These are phyloP conservation scores for Lachnellula cervina DNA, from an alignment of 2,329 filamentous ascomycete species.

Conservation along the genomic window DNA sequence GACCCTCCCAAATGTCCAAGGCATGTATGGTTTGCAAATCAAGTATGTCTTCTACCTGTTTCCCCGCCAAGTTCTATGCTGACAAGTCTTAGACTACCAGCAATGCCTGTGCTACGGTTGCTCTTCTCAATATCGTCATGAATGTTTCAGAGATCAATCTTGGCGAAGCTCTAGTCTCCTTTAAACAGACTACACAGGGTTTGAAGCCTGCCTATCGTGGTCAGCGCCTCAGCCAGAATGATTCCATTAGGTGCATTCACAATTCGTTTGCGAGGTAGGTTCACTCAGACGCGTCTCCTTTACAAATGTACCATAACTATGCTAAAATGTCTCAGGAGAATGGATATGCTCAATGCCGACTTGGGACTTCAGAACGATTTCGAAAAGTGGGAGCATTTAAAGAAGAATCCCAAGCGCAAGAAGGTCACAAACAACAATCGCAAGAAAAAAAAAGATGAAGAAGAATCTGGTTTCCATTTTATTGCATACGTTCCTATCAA, in stretches of 20 bases:
- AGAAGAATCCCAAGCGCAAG: conserved; percentile 32
- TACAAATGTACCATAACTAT: background rate
- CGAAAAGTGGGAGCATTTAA: conserved; percentile 21
- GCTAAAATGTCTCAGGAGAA: conserved; percentile 46
- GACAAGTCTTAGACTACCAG: conserved; percentile 55
- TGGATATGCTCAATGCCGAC: conserved; percentile 71
- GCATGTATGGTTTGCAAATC: conserved; percentile 89
- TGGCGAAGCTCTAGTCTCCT: conserved; percentile 63
- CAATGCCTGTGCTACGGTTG: conserved; percentile 89
- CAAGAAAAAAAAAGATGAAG: conserved; percentile 40
- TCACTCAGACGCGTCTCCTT: background rate
- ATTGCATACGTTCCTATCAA: conserved; percentile 78
- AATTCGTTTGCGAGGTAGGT: conserved; percentile 76
- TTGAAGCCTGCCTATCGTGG: conserved; percentile 72
- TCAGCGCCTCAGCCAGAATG: conserved; percentile 66
- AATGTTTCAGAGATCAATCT: conserved; percentile 65
- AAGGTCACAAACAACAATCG: conserved; percentile 35
- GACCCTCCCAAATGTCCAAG: conserved; percentile 52
- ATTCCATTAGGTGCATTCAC: conserved; percentile 74
- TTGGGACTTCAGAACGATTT: conserved; percentile 55
- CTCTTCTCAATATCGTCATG: conserved; percentile 89
- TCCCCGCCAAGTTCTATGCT: background rate
- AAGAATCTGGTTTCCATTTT: conserved; percentile 75
- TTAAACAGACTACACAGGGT: conserved; percentile 66
- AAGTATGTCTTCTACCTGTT: conserved; percentile 46